phyloP scores from a whole-genome alignment of 345 rosid genomes.

The Draba incana region DNA sequence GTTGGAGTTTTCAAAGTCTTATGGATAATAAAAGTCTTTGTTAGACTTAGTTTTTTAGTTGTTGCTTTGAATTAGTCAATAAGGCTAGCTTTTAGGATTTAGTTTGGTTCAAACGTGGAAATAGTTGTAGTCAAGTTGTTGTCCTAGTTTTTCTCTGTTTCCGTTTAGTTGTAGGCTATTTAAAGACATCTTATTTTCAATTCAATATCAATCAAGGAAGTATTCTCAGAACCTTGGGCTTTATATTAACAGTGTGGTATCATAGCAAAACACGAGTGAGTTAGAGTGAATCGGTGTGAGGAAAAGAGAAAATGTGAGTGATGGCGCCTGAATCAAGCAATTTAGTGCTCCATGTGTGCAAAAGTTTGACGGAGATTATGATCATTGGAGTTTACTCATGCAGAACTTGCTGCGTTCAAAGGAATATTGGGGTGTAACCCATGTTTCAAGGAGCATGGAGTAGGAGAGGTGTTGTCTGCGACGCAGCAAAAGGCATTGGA shows the following conservation, averaged over 20 bases:
- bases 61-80: no score
- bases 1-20: no score
- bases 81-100: no score
- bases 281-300: background rate
- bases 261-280: background rate
- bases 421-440: conserved; percentile 1
- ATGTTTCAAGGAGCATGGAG: background rate
- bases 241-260: background rate
- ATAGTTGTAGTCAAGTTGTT: no score
- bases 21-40: no score
- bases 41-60: no score
- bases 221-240: no score
- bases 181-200: no score
- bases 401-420: background rate
- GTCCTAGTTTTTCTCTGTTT: no score
- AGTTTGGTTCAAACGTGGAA: no score
- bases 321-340: background rate
- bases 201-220: no score
- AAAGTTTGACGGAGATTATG: background rate
- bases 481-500: background rate
- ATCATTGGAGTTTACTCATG: conserved; percentile 2
- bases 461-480: background rate
- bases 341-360: conserved; percentile 2
- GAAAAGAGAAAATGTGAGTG: background rate
- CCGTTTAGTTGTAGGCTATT: no score